Evolutionary conservation across 2,329 filamentous ascomycete genomes (phyloP).

Genomic region (Colletotrichum sidae): DNA sequence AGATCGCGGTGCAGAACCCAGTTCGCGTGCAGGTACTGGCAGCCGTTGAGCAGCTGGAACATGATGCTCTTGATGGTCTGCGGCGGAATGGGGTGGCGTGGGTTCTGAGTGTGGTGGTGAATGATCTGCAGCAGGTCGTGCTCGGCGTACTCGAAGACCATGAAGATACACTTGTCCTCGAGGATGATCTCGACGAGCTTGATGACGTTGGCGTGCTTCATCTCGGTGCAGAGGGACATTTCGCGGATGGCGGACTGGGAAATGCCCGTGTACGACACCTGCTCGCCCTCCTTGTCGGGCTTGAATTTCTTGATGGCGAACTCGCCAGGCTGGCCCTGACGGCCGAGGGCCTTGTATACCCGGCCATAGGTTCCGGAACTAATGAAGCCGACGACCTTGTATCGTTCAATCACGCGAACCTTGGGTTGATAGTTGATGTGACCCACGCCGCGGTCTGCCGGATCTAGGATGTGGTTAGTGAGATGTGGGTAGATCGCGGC

Average conservation of each 20-base stretch:
- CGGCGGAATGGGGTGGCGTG: slow-evolving; percentile 88
- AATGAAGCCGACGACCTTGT: slow-evolving; percentile 98
- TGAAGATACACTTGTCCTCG: slow-evolving; percentile 99
- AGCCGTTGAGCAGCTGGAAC: slow-evolving; percentile 94
- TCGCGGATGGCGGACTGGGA: slow-evolving; percentile 97
- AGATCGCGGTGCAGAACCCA: slow-evolving; percentile 98
- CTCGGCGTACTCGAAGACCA: slow-evolving; percentile 99
- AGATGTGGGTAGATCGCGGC: slow-evolving; percentile 38
- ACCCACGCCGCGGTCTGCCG: slow-evolving; percentile 60
- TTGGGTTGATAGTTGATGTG: slow-evolving; percentile 75
- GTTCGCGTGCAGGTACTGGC: slow-evolving; percentile 93
- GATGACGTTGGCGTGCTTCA: slow-evolving; percentile 90
- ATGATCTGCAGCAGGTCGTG: slow-evolving; percentile 98
- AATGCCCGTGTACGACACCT: slow-evolving; percentile 94
- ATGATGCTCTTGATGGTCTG: slow-evolving; percentile 92
- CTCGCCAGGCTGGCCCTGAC: slow-evolving; percentile 79
- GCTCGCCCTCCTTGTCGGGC: slow-evolving; percentile 97
- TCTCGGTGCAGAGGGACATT: slow-evolving; percentile 95
- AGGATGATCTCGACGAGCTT: slow-evolving; percentile 94
- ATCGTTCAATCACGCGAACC: slow-evolving; percentile 89
- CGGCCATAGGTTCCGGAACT: slow-evolving; percentile 97
- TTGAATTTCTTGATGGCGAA: slow-evolving; percentile 99
- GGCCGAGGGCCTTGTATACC: slow-evolving; percentile 93
- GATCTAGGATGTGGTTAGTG: slow-evolving; percentile 60
- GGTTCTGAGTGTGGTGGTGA: slow-evolving; percentile 93